Base-by-base conservation (phyloP, 1,284 basidiomycete species). In the Cryptococcus sp. region DNA sequence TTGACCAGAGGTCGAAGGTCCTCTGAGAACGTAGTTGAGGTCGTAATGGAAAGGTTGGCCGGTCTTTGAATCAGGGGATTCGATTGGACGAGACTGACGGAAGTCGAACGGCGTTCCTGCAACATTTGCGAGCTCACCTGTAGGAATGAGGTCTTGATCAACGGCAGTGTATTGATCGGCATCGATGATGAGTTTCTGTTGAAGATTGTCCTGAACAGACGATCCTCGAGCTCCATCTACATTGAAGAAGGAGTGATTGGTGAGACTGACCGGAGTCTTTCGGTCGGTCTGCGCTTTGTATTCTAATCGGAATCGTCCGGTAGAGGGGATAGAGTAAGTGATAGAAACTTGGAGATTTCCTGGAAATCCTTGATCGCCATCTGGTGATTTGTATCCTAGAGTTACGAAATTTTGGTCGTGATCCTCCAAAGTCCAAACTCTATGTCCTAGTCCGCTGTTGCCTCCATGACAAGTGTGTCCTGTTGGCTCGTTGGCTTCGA, bases 181-280 rank as follows among this genome's bases (percentile, higher is more conserved):
- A 46, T 63, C 55, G 19, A 65, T 57, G 27, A 47, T 39, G 46
- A 47, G 20, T 23, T 42, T 23, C 39, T 52, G 53, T 50, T 55
- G 43, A 41, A 54, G 47, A 17, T 49, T 60, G 54, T 55, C 42
- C n/a, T 52, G 45, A 40, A 55, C 42, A 48, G 50, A 40, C 5
- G 40, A 17, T 16, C 58, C 58, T 13, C 58, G 58, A 51, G 58
- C 48, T 11, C 58, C 58, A 27, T 57, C 61, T 27, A 68, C 55
- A 38, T 63, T 63, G 63, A 66, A 68, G 58, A 62, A 68, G 19
- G 61, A 54, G 60, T 68, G 67, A 17, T 63, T 68, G 16, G 67
- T 68, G 43, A 68, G 58, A 20, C 60, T 57, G 54, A 68, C 59
- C 13, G 65, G 67, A 3, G 67, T 68, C 16, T 61, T 38, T 22